A percentile compares a stretch with the other conserved stretches of the same genome.
phyloP scores from a whole-genome alignment of 192 early-diverging fungal genomes.

The Gryganskiella cystojenkinii region DNA sequence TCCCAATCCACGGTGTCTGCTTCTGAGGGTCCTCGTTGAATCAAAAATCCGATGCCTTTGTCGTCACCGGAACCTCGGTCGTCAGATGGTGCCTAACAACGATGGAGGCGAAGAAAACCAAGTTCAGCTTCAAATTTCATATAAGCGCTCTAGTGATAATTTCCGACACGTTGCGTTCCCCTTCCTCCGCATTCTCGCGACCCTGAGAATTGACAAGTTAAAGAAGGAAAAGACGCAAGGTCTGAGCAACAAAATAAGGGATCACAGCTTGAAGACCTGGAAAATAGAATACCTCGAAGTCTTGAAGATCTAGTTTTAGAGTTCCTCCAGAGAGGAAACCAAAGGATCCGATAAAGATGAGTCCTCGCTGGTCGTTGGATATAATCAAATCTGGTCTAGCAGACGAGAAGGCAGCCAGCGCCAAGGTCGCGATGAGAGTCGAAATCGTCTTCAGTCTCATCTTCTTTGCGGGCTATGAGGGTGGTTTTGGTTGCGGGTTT shows the following conservation, averaged over 20 bases:
- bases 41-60: conserved; percentile 32
- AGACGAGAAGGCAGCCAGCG: conserved; percentile 15
- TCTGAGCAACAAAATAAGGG: no score
- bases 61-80: conserved; percentile 20
- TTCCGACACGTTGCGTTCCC: no score
- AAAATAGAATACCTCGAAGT: conserved; percentile 36
- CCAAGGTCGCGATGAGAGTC: conserved; percentile 10
- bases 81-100: conserved; percentile 24
- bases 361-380: conserved; percentile 44
- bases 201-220: no score
- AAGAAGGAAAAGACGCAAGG: no score
- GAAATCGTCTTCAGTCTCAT: conserved; percentile 35
- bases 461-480: background rate
- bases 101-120: background rate
- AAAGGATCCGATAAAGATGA: conserved; percentile 57
- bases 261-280: no score
- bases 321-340: conserved; percentile 60
- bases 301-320: conserved; percentile 49
- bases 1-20: conserved; percentile 41
- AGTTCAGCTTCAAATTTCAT: no score
- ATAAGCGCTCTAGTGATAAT: no score
- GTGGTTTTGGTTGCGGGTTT: background rate
- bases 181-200: no score
- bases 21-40: conserved; percentile 20
- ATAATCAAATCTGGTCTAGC: conserved; percentile 48